phyloP scores from a whole-genome alignment of 108 stramenopile genomes.

The Parietichytrium sp. region DNA sequence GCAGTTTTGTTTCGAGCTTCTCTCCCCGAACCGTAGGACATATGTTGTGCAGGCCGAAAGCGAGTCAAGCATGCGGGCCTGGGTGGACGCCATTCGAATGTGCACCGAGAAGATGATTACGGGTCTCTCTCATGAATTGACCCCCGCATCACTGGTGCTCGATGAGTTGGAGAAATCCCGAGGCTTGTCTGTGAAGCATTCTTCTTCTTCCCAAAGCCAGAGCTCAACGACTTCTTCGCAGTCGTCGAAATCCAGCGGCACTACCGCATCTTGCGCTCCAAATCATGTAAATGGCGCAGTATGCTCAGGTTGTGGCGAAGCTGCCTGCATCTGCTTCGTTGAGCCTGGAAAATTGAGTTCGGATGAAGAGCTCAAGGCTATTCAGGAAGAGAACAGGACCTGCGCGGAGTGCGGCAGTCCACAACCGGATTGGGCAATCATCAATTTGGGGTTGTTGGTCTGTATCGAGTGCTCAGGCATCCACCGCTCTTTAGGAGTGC shows the following conservation, averaged over 20 bases:
- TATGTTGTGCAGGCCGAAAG: conserved; percentile 31
- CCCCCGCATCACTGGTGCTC: background rate
- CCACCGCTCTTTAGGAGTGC: conserved; percentile 58
- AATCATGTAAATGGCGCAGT: too few species aligned
- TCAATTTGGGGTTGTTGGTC: conserved; percentile 57
- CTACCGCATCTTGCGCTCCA: background rate
- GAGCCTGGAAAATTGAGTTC: background rate
- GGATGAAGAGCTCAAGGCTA: background rate
- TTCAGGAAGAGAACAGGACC: conserved; percentile 46
- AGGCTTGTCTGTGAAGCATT: background rate
- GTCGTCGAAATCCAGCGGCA: background rate
- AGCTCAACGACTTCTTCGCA: background rate
- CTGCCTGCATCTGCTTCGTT: background rate
- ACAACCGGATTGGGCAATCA: conserved; percentile 59
- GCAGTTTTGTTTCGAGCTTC: conserved; percentile 33
- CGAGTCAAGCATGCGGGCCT: background rate
- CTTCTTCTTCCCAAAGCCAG: background rate
- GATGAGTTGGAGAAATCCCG: background rate
- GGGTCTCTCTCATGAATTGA: too few species aligned
- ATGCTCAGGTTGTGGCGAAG: background rate
- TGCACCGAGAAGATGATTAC: conserved; percentile 23
- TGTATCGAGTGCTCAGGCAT: conserved; percentile 66
- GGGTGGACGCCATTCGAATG: conserved; percentile 25
- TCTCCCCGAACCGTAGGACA: background rate
- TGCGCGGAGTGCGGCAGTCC: conserved; percentile 58